Evolutionary conservation across 768 basidiomycete genomes (phyloP).

Genomic region (Tulasnella sp.): DNA sequence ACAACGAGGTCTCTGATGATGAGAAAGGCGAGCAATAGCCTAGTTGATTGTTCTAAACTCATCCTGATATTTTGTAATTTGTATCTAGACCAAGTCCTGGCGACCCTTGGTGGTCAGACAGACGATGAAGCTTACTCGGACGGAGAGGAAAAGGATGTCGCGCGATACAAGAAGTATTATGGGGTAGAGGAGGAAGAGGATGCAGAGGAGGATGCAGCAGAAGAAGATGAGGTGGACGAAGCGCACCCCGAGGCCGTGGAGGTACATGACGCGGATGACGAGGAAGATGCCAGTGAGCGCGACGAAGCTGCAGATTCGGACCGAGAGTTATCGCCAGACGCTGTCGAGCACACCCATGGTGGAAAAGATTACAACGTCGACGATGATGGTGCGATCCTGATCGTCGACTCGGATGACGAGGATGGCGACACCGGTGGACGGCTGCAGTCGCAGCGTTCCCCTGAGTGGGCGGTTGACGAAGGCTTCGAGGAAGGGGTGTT

Average conservation of each 20-base stretch:
- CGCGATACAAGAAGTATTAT: background rate
- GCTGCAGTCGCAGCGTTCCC: background rate
- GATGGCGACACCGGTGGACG: background rate
- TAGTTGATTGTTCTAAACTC: no score
- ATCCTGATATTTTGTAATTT: no score
- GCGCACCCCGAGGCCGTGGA: background rate
- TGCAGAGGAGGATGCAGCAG: background rate
- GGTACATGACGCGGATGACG: background rate
- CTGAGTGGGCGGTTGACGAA: no score
- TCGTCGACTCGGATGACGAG: constrained; percentile 1
- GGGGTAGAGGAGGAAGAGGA: background rate
- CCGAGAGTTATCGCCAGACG: no score
- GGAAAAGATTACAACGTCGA: constrained; percentile 6
- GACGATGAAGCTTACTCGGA: no score
- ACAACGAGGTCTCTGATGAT: no score
- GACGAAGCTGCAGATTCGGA: no score
- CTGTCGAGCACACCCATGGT: background rate
- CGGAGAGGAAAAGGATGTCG: background rate
- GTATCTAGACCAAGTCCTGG: no score
- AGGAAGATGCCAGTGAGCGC: background rate
- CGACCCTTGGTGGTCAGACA: no score
- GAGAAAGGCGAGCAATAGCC: no score
- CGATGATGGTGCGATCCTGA: background rate
- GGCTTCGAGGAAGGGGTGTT: no score
- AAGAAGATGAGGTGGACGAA: background rate